Percentiles rank a stretch among this genome's conserved stretches.
phyloP scores from a whole-genome alignment of 306 rosid species.

The Gynostemma pentaphyllum region DNA sequence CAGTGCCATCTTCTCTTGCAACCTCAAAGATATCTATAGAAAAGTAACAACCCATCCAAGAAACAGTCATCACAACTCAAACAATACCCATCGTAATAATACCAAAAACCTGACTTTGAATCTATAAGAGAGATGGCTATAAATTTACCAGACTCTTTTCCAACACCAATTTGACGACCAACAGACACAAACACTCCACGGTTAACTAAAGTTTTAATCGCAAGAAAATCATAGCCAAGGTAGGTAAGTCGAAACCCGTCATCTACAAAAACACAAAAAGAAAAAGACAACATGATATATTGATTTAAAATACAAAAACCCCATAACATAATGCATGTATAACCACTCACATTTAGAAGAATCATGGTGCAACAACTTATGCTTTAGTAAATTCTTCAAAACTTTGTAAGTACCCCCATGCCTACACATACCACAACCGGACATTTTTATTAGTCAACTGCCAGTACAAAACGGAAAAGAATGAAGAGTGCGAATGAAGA shows the following conservation, averaged over 20 bases:
- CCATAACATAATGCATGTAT: neutral
- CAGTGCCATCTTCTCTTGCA: constrained; percentile 73
- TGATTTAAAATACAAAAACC: neutral
- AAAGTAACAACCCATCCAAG: neutral
- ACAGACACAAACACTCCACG: constrained; percentile 71
- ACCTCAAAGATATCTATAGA: constrained; percentile 81
- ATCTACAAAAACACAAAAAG: constrained; percentile 39
- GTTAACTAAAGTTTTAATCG: constrained; percentile 81
- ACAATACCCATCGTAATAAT: neutral
- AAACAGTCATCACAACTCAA: neutral
- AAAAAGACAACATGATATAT: neutral
- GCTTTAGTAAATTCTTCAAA: constrained; percentile 67
- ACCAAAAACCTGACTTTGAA: neutral
- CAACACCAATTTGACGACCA: constrained; percentile 96
- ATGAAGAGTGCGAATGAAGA: neutral
- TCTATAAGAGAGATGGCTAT: neutral
- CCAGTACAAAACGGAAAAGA: neutral
- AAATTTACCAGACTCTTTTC: constrained; percentile 80
- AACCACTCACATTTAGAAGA: constrained; percentile 64
- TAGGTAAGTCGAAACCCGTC: constrained; percentile 93
- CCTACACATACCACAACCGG: constrained; percentile 23
- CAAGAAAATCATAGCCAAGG: constrained; percentile 95
- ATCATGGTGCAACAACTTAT: constrained; percentile 86
- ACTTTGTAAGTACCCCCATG: constrained; percentile 92
- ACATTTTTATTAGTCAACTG: neutral